These are phyloP conservation scores for Collybia mongolica DNA, from an alignment of 768 basidiomycete genomes.

Conservation along the genomic window DNA sequence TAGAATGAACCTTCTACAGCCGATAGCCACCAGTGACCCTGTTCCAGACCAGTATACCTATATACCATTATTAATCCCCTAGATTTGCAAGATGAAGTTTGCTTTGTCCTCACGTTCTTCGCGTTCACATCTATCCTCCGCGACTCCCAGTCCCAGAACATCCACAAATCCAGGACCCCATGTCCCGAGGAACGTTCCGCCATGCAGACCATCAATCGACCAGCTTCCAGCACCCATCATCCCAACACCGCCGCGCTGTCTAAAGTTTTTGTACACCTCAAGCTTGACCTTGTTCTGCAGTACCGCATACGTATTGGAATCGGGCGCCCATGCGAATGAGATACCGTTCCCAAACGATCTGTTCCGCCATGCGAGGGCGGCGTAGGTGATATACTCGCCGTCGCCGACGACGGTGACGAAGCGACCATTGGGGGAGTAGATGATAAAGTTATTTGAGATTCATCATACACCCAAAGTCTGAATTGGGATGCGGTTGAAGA, in stretches of 20 bases:
- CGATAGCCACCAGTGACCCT: conserved; percentile 87
- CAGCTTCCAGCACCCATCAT: conserved; percentile 85
- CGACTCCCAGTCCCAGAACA: conserved; percentile 99
- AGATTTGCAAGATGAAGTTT: background rate
- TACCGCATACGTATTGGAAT: conserved; percentile 96
- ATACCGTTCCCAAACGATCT: conserved; percentile 92
- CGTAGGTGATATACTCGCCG: conserved; percentile 98
- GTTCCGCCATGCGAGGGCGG: conserved; percentile 97
- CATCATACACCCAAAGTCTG: too few species aligned
- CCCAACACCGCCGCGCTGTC: conserved; percentile 65
- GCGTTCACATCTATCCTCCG: conserved; percentile 94
- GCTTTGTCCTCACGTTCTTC: conserved; percentile 63
- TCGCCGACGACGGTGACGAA: conserved; percentile 98
- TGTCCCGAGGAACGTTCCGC: conserved; percentile 83
- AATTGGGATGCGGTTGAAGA: too few species aligned
- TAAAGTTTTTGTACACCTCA: conserved; percentile 90
- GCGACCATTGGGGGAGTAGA: conserved; percentile 94
- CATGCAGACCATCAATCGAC: conserved; percentile 82
- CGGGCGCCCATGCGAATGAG: conserved; percentile 94
- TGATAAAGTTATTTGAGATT: conserved; percentile 26
- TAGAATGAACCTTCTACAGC: conserved; percentile 90
- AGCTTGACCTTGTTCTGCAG: conserved; percentile 85
- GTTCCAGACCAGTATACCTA: conserved; percentile 90
- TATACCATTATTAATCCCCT: background rate
- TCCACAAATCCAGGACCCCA: conserved; percentile 86